Evolutionary conservation across 2,329 filamentous ascomycete genomes (phyloP).

Genomic region (Periconia digitata): DNA sequence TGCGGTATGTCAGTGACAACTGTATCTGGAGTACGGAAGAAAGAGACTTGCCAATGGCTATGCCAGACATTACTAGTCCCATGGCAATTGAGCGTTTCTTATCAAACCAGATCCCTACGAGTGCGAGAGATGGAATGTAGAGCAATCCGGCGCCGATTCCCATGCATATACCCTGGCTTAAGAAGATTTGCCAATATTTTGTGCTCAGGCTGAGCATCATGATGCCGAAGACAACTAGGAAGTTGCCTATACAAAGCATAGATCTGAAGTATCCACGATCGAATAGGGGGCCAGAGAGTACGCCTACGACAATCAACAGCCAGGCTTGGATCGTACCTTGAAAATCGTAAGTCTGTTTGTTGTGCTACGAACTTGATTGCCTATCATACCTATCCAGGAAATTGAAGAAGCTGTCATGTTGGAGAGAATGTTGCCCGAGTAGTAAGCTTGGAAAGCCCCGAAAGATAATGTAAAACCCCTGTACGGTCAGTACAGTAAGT

Average conservation of each 20-base stretch:
- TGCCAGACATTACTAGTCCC: conserved; percentile 42
- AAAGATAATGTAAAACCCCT: conserved; percentile 47
- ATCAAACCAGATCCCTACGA: conserved; percentile 41
- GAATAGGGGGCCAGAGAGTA: conserved; percentile 51
- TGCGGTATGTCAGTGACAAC: no score
- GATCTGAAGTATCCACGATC: conserved; percentile 51
- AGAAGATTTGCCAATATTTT: conserved; percentile 57
- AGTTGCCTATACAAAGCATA: conserved; percentile 51
- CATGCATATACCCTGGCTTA: conserved; percentile 58
- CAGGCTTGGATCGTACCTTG: conserved; percentile 48
- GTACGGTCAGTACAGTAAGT: conserved; percentile 7
- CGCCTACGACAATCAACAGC: conserved; percentile 57
- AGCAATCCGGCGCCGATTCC: conserved; percentile 39
- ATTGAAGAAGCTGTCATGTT: conserved; percentile 41
- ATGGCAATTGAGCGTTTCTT: conserved; percentile 36
- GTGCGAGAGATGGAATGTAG: conserved; percentile 40
- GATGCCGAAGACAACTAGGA: conserved; percentile 59
- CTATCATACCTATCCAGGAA: conserved; percentile 52
- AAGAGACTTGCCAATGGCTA: no score
- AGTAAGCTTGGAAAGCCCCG: conserved; percentile 51
- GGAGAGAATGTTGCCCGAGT: conserved; percentile 43
- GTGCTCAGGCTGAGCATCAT: conserved; percentile 64
- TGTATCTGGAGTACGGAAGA: no score
- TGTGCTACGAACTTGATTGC: no score
- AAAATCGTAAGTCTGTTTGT: no score